Percentiles rank a stretch among this genome's conserved stretches.
Conservation (phyloP, 371 early-diverging fungal genomes). For the Zopfochytrium polystomum region DNA sequence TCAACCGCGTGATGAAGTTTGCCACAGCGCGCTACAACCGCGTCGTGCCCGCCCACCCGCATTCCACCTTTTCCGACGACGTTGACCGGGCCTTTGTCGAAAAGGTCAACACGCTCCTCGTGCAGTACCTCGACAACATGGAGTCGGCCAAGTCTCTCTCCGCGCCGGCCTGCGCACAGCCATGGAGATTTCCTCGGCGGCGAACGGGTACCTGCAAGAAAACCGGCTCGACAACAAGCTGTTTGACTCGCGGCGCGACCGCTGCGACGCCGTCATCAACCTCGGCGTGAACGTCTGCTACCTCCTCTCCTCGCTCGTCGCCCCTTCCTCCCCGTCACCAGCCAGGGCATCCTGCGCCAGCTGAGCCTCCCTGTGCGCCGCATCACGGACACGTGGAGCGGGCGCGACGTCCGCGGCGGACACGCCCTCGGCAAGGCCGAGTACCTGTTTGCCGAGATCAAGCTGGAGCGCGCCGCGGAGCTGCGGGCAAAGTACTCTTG, state of each 20-base stretch:
- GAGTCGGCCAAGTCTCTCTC: conserved; percentile 78
- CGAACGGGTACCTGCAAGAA: conserved; percentile 95
- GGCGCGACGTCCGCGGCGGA: conserved; percentile 67
- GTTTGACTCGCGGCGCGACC: conserved; percentile 68
- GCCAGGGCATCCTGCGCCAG: conserved; percentile 66
- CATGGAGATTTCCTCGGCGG: conserved; percentile 92
- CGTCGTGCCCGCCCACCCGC: conserved; percentile 68
- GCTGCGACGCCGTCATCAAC: conserved; percentile 85
- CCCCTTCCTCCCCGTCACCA: conserved; percentile 93
- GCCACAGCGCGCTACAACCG: conserved; percentile 80
- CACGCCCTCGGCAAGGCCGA: conserved; percentile 85
- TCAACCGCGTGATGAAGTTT: conserved; percentile 97
- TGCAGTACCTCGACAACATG: conserved; percentile 74
- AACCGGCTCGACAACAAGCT: conserved; percentile 85
- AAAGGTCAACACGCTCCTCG: conserved; percentile 77
- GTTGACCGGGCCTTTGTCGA: conserved; percentile 67
- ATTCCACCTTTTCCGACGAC: conserved; percentile 43
- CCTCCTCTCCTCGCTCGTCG: conserved; percentile 79
- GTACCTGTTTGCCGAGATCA: conserved; percentile 87
- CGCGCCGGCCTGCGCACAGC: conserved; percentile 78
- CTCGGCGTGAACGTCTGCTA: conserved; percentile 83
- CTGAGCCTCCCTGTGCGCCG: conserved; percentile 49
- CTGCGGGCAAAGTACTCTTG: conserved; percentile 72
- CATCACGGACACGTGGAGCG: conserved; percentile 70
- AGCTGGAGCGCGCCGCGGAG: conserved; percentile 69